phyloP scores from a whole-genome alignment of 1,139 yeast species.

The Zygoascus meyerae region DNA sequence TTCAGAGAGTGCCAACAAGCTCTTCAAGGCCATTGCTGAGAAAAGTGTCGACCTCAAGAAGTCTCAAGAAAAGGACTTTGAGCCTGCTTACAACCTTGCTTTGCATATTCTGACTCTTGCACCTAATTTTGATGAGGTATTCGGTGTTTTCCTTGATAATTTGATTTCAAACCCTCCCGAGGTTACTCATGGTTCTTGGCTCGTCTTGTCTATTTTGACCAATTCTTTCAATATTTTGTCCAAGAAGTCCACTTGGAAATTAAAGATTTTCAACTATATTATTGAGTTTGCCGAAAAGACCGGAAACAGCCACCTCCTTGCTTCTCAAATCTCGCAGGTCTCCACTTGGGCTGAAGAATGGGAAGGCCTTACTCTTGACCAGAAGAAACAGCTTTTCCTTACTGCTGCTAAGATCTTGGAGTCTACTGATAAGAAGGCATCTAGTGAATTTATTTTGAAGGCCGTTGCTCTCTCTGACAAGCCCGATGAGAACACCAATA shows the following conservation, averaged over 20 bases:
- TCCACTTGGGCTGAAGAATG: slow-evolving; percentile 38
- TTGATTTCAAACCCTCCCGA: slow-evolving; percentile 29
- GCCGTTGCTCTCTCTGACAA: slow-evolving; percentile 27
- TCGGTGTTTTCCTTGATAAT: slow-evolving; percentile 31
- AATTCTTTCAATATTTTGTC: slow-evolving; percentile 40
- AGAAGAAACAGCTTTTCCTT: slow-evolving; percentile 27
- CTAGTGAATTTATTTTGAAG: slow-evolving; percentile 28
- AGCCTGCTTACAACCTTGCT: slow-evolving; percentile 38
- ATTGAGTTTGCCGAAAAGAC: slow-evolving; percentile 33
- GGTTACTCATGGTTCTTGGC: slow-evolving; percentile 28
- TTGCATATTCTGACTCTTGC: slow-evolving; percentile 35
- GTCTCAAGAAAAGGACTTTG: slow-evolving; percentile 38
- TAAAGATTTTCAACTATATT: slow-evolving; percentile 32
- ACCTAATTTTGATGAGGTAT: slow-evolving; percentile 30
- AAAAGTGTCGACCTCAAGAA: slow-evolving; percentile 28
- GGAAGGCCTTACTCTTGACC: slow-evolving; percentile 27
- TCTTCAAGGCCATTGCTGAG: slow-evolving; percentile 32
- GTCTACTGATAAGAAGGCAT: slow-evolving; percentile 23
- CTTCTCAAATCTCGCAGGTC: slow-evolving; percentile 36
- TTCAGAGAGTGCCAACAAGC: slow-evolving; percentile 25
- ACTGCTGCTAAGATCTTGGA: slow-evolving; percentile 28
- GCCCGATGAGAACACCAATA: slow-evolving; percentile 21
- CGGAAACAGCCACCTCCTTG: slow-evolving; percentile 31
- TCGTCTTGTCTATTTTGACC: slow-evolving; percentile 34
- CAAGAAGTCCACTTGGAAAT: slow-evolving; percentile 28